Evolutionary conservation across 805 yeast genomes (phyloP).

Genomic region (Tetrapisispora phaffii): DNA sequence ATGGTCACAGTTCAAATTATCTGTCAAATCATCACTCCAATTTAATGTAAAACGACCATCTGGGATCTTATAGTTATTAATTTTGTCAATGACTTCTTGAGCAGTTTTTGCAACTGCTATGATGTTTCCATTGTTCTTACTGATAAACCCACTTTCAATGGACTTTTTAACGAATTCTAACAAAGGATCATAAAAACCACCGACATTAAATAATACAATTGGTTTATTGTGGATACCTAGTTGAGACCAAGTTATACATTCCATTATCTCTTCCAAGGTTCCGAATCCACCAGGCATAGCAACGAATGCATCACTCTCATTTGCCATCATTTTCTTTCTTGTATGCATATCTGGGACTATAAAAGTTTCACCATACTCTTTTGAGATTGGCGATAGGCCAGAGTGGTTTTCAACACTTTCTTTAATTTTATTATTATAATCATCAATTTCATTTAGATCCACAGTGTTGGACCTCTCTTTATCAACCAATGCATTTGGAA

Average conservation of each 20-base stretch:
- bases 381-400: constrained; percentile 51
- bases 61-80: constrained; percentile 54
- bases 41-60: constrained; percentile 64
- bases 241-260: constrained; percentile 85
- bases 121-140: constrained; percentile 55
- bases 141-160: constrained; percentile 56
- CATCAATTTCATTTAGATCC: constrained; percentile 15
- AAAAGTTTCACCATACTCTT: constrained; percentile 63
- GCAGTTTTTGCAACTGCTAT: constrained; percentile 58
- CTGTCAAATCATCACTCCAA: constrained; percentile 40
- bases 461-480: constrained; percentile 42
- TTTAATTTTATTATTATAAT: constrained; percentile 40
- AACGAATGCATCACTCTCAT: constrained; percentile 75
- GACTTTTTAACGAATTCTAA: constrained; percentile 52
- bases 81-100: constrained; percentile 54
- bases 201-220: constrained; percentile 62
- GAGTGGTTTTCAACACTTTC: constrained; percentile 50
- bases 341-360: constrained; percentile 86
- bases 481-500: constrained; percentile 72
- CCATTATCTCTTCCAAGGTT: constrained; percentile 81
- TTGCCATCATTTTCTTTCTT: constrained; percentile 76
- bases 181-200: constrained; percentile 72
- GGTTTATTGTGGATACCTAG: constrained; percentile 79
- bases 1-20: neutral
- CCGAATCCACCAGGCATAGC: constrained; percentile 93